phyloP scores from a whole-genome alignment of 176 grass and related monocot genomes.

The Eremochloa ophiuroides region DNA sequence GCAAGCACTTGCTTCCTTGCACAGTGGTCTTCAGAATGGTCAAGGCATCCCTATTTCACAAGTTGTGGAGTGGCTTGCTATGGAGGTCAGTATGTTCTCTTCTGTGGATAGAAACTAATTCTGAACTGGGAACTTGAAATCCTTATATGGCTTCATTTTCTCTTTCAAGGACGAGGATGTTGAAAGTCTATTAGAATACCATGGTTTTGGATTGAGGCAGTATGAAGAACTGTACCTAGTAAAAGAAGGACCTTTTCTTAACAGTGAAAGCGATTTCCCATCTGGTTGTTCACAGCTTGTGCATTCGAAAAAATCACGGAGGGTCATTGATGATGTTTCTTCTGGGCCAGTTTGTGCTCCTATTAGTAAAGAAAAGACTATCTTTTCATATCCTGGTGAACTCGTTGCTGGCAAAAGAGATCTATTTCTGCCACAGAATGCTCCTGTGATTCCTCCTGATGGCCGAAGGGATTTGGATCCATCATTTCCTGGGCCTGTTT shows the following conservation, averaged over 20 bases:
- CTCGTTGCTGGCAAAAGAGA: constrained; percentile 25
- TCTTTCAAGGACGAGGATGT: constrained; percentile 71
- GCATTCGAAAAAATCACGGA: constrained; percentile 63
- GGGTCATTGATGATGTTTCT: constrained; percentile 59
- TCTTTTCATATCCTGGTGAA: constrained; percentile 13
- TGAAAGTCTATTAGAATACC: constrained; percentile 59
- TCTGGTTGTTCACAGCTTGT: constrained; percentile 68
- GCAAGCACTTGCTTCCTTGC: constrained; percentile 79
- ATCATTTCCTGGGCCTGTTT: constrained; percentile 17
- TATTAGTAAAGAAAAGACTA: constrained; percentile 20
- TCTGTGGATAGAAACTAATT: constrained; percentile 12
- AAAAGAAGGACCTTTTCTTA: constrained; percentile 83
- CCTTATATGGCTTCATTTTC: constrained; percentile 15
- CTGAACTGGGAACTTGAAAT: background rate
- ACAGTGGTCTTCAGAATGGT: constrained; percentile 76
- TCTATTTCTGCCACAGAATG: constrained; percentile 1
- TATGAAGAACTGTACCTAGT: constrained; percentile 85
- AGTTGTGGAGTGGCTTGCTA: constrained; percentile 70
- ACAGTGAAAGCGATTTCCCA: constrained; percentile 59
- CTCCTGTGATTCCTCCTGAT: constrained; percentile 22
- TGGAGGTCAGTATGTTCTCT: constrained; percentile 60
- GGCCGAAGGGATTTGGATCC: constrained; percentile 11
- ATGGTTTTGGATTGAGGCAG: constrained; percentile 75
- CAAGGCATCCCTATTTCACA: constrained; percentile 89
- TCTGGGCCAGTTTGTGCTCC: constrained; percentile 40